Conservation (phyloP, 139 green algal genomes). For the Chlamydomonas sphaeroides region DNA sequence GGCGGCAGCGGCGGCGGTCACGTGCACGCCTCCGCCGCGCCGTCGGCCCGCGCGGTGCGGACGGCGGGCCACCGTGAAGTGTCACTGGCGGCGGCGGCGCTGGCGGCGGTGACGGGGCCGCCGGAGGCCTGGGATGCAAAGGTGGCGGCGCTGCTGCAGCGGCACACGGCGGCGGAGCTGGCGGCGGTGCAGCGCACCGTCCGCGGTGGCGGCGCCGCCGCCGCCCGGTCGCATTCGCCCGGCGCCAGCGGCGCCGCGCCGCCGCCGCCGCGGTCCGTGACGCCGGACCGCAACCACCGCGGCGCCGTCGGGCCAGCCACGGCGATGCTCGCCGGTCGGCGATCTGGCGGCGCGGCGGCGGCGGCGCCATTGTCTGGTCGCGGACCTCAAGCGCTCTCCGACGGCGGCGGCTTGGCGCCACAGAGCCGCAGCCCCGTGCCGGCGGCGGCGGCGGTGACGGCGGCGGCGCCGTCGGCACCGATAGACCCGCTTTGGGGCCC, state of each 20-base stretch:
- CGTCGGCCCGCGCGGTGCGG: not conserved
- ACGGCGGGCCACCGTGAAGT: not conserved
- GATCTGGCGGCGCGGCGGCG: too few species aligned
- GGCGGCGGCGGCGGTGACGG: not conserved
- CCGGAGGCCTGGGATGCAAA: conserved; percentile 9
- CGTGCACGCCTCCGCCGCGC: not conserved
- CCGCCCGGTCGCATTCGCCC: not conserved
- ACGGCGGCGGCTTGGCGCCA: not conserved
- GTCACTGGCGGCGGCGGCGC: not conserved
- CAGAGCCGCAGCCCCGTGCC: not conserved
- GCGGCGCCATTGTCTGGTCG: not conserved
- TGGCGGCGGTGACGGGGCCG: not conserved
- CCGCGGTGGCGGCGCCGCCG: too few species aligned
- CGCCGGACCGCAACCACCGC: too few species aligned
- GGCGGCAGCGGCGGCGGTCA: too few species aligned
- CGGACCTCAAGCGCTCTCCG: too few species aligned
- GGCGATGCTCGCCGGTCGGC: too few species aligned
- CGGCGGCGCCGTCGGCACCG: not conserved
- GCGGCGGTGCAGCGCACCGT: not conserved
- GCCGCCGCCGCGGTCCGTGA: not conserved
- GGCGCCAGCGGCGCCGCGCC: not conserved
- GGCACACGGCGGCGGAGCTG: conserved; percentile 7
- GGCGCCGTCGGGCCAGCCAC: not conserved
- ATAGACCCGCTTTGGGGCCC: not conserved
- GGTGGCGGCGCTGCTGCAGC: conserved; percentile 16